Conservation (phyloP, 2,329 filamentous ascomycete species). For the Helminthosporium solani region DNA sequence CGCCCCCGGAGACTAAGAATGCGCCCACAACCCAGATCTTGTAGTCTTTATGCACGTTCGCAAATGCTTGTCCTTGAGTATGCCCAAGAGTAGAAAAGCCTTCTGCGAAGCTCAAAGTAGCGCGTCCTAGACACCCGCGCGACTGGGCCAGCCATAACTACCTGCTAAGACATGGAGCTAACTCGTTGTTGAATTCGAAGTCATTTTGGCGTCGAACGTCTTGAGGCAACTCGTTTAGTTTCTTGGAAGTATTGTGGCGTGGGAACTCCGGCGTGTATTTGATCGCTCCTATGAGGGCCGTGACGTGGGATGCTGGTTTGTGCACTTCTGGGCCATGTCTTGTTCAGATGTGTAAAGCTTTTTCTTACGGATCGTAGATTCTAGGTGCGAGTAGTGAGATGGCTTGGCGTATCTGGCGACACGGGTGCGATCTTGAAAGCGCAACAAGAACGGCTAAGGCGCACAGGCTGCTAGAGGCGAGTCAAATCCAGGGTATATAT, state of each 20-base stretch:
- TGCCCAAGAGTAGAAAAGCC: background rate
- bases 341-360: background rate
- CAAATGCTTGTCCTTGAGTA: background rate
- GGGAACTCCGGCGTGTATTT: background rate
- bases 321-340: background rate
- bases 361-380: background rate
- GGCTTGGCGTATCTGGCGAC: too few species aligned
- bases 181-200: background rate
- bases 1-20: slow-evolving; percentile 1
- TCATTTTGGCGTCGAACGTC: background rate
- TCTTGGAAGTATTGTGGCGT: slow-evolving; percentile 29
- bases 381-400: slow-evolving; percentile 1
- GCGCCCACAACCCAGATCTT: background rate
- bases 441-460: too few species aligned
- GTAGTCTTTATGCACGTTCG: background rate
- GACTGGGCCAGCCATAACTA: background rate
- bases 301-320: background rate
- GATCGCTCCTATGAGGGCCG: background rate
- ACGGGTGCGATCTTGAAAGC: too few species aligned
- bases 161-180: background rate
- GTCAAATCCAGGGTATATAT: slow-evolving; percentile 18
- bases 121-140: background rate
- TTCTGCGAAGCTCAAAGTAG: background rate
- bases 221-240: slow-evolving; percentile 11
- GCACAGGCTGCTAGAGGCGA: background rate